These are phyloP conservation scores for Pleoardoris graminearum DNA, from an alignment of 2,329 filamentous ascomycete species.

Conservation along the genomic window DNA sequence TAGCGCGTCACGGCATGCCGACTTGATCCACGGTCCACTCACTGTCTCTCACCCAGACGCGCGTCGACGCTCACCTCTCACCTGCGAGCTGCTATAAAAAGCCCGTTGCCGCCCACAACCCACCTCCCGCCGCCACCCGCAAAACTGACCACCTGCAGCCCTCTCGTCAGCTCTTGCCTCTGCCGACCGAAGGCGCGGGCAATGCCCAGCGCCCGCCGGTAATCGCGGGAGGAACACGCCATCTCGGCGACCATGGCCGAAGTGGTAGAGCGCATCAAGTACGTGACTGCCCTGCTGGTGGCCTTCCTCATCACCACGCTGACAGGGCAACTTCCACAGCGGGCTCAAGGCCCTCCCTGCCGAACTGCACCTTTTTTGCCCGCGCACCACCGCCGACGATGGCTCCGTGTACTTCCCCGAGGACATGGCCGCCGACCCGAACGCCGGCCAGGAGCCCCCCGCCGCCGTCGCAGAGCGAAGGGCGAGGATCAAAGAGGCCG, in stretches of 20 bases:
- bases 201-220: conserved; percentile 18
- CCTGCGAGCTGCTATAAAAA: not conserved
- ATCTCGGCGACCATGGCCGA: conserved; percentile 32
- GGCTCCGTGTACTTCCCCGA: conserved; percentile 49
- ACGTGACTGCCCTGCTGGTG: conserved; percentile 17
- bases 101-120: not conserved
- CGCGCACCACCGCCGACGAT: conserved; percentile 43
- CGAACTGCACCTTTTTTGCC: conserved; percentile 55
- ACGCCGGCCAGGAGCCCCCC: conserved; percentile 32
- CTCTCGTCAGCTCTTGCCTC: no score
- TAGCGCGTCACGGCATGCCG: conserved; percentile 25
- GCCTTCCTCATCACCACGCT: not conserved
- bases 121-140: not conserved
- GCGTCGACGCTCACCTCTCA: not conserved
- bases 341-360: conserved; percentile 44
- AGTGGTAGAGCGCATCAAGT: conserved; percentile 41
- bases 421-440: conserved; percentile 41
- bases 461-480: conserved; percentile 33
- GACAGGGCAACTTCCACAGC: conserved; percentile 28
- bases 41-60: not conserved
- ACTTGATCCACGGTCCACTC: not conserved
- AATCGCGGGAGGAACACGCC: conserved; percentile 9
- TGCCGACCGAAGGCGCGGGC: no score
- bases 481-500: conserved; percentile 43
- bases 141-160: no score